Conservation (phyloP, 2,329 filamentous ascomycete genomes). For the Neopestalotiopsis sp. region DNA sequence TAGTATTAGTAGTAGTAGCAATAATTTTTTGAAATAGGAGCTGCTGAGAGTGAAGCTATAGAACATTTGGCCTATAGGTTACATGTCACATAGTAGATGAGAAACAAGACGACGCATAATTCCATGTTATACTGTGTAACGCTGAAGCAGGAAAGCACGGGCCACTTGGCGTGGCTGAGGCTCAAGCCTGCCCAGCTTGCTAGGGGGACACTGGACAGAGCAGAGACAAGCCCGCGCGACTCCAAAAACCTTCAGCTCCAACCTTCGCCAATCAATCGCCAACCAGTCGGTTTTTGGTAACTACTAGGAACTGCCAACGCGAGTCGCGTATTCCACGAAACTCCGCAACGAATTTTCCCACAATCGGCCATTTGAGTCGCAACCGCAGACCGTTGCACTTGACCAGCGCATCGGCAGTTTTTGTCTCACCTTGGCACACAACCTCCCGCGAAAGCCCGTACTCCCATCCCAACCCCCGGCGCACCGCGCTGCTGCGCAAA, state of each 20-base stretch:
- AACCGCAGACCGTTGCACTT: slow-evolving; percentile 11
- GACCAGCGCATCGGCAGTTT: slow-evolving; percentile 13
- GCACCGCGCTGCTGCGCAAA: neutral
- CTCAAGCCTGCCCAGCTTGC: no score
- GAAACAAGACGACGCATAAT: no score
- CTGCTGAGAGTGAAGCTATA: no score
- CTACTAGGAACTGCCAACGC: slow-evolving; percentile 6
- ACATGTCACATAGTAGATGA: no score
- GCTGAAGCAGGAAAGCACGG: no score
- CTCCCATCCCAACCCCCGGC: neutral
- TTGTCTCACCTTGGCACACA: slow-evolving; percentile 23
- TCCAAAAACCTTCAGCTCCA: slow-evolving; percentile 7
- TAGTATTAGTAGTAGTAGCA: no score
- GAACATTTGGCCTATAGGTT: no score
- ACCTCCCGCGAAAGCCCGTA: neutral
- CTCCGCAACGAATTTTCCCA: neutral
- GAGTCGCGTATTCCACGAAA: slow-evolving; percentile 9
- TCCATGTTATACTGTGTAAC: no score
- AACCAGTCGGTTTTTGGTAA: neutral
- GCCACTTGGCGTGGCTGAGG: no score
- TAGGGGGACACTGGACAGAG: no score
- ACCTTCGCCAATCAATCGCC: slow-evolving; percentile 9
- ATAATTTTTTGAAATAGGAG: no score
- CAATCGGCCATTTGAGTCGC: neutral
- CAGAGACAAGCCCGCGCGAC: neutral